These are phyloP conservation scores for Curvularia verruculosa DNA, from an alignment of 2,329 filamentous ascomycete genomes.

Conservation along the genomic window DNA sequence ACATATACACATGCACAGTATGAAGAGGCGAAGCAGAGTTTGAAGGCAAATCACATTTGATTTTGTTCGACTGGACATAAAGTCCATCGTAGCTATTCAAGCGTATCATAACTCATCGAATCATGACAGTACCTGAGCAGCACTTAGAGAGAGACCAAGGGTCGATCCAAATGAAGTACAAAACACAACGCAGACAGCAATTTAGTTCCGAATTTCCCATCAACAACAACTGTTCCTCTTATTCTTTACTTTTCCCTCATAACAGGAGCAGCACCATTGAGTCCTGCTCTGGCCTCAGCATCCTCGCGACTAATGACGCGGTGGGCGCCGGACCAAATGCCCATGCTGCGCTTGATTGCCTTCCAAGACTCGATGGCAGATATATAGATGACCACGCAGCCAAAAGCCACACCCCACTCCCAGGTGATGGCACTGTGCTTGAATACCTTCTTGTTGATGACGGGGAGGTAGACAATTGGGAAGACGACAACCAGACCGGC, in stretches of 20 bases:
- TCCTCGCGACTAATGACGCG: conserved; percentile 41
- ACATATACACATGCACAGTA: not conserved
- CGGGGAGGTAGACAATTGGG: conserved; percentile 54
- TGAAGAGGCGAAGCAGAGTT: not conserved
- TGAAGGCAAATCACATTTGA: not conserved
- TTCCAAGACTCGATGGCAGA: conserved; percentile 55
- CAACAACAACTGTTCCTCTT: not conserved
- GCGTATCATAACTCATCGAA: not conserved
- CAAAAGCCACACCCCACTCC: conserved; percentile 56
- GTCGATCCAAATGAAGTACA: conserved; percentile 16
- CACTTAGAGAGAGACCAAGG: conserved; percentile 10
- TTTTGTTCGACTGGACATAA: conserved; percentile 3
- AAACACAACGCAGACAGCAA: not conserved
- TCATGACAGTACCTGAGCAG: not conserved
- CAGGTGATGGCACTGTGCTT: conserved; percentile 52
- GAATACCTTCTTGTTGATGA: conserved; percentile 55
- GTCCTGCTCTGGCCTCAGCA: conserved; percentile 44
- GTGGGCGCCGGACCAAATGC: conserved; percentile 44
- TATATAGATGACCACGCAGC: conserved; percentile 50
- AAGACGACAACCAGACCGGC: conserved; percentile 52
- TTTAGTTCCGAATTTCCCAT: not conserved
- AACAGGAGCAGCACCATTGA: conserved; percentile 12
- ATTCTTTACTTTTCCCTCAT: conserved; percentile 24
- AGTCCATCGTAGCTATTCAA: not conserved
- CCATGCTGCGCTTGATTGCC: conserved; percentile 50